Percentiles rank a stretch among this genome's conserved stretches.
Evolutionary conservation across 2,329 filamentous ascomycete species (phyloP).

Genomic region (Alternaria rosae): DNA sequence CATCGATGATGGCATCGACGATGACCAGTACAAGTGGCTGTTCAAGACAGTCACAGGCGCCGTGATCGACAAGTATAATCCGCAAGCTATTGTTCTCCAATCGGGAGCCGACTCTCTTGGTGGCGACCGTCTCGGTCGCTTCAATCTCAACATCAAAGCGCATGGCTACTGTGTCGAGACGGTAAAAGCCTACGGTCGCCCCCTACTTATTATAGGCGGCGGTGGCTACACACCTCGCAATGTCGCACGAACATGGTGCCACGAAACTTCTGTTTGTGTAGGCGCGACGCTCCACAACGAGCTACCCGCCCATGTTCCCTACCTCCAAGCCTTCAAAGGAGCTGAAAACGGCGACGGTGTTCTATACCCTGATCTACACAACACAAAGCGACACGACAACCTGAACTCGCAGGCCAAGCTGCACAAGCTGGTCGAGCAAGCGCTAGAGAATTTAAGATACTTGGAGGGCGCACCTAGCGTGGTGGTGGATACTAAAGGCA

Average conservation of each 20-base stretch:
- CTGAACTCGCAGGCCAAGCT: conserved; percentile 80
- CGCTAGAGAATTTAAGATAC: conserved; percentile 86
- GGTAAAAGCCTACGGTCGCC: conserved; percentile 80
- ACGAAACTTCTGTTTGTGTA: conserved; percentile 92
- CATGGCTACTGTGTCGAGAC: conserved; percentile 91
- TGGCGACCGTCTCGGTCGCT: conserved; percentile 90
- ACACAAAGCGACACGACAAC: conserved; percentile 75
- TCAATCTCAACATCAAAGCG: conserved; percentile 95
- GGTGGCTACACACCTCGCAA: conserved; percentile 97
- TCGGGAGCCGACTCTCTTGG: conserved; percentile 95
- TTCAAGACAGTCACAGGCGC: conserved; percentile 83
- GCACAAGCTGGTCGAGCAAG: conserved; percentile 75
- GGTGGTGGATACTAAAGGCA: conserved; percentile 76
- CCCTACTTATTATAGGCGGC: conserved; percentile 89
- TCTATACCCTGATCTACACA: conserved; percentile 87
- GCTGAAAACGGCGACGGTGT: conserved; percentile 74
- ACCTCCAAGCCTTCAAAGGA: conserved; percentile 82
- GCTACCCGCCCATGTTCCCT: conserved; percentile 82
- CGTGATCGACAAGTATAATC: conserved; percentile 84
- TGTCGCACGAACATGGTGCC: conserved; percentile 94
- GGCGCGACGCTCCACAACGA: conserved; percentile 73
- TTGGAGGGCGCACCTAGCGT: conserved; percentile 80
- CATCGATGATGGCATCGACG: conserved; percentile 87
- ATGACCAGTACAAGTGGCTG: conserved; percentile 84
- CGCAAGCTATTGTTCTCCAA: conserved; percentile 89